Evolutionary conservation across 2,329 filamentous ascomycete species (phyloP), one percentile per base, ranked within the genome.

Genomic region (Neoascochyta sp.): DNA sequence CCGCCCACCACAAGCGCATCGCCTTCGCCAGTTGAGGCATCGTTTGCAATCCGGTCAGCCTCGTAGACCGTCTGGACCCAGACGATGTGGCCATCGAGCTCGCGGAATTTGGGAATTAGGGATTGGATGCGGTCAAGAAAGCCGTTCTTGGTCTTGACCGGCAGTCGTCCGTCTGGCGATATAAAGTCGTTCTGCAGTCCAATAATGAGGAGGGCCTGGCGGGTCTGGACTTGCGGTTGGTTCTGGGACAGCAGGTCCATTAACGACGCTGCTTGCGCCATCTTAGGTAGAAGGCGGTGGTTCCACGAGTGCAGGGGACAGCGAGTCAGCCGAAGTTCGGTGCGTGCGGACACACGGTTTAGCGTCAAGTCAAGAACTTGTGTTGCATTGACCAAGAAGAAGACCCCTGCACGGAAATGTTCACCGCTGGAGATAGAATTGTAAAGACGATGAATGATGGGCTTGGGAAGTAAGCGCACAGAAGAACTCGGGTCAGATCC

Each of bases 121-220:
- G 73, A 64, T 12, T 79, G 67, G 22, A 88, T 75, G 16, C 76
- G 78, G 21, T 81, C 71, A 24, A 92, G 60, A 40, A 89, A 86
- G 7, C 77, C 76, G 4, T 74, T 63, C 3, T 80, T 78, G 23
- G 77, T 73, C 19, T 68, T 68, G 28, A 89, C 76, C 9, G 79
- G 74, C 12, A 95, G 64, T 15, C 79, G 75, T 32, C 85, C 83
- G 28, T 78, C 72, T 2, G 76, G 65, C 5, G 78, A 72, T 35
- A 93, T 67, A 52, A 96, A 95, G 60, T 95, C 90, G 50, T 93
- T 87, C 56, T 96, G 92, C 19, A 94, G 76, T 52, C 95, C 90
- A 43, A 95, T 73, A 11, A 93, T 68, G 12, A 96, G 69, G 23
- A 98, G 71, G 1, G 86, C 90, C 64, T 78, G 76, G 34, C 74